These are phyloP conservation scores for Suillus plorans DNA, from an alignment of 768 basidiomycete species.

Conservation along the genomic window DNA sequence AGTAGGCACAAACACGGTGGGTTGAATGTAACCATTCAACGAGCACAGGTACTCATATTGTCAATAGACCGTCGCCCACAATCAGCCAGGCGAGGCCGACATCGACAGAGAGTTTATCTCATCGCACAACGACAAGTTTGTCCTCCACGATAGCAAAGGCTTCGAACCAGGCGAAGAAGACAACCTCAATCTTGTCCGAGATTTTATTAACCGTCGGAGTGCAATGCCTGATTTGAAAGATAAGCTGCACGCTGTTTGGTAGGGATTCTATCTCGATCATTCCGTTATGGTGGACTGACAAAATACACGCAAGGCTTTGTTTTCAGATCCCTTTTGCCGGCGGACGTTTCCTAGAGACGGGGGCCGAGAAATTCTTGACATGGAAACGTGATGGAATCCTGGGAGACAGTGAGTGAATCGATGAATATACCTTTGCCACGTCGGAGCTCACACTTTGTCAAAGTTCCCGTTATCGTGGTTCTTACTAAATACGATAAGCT, in stretches of 20 bases:
- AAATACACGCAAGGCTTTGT: neutral
- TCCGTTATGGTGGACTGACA: neutral
- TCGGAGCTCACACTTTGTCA: too few species aligned
- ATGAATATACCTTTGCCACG: neutral
- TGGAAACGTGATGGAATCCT: neutral
- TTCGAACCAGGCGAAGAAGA: too few species aligned
- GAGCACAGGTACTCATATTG: neutral
- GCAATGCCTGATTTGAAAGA: neutral
- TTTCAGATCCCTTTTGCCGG: neutral
- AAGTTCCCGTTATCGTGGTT: constrained; percentile 3
- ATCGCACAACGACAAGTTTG: neutral
- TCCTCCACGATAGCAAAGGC: too few species aligned
- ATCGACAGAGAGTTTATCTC: constrained; percentile 12
- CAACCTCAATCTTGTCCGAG: neutral
- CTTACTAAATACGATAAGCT: constrained; percentile 7
- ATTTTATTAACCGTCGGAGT: constrained; percentile 11
- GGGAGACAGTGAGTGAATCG: constrained; percentile 5
- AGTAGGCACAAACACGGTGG: neutral
- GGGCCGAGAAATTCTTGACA: neutral
- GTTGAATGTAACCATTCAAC: neutral
- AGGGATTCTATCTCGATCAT: neutral
- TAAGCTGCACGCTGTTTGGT: constrained; percentile 18
- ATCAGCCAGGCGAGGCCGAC: constrained; percentile 8
- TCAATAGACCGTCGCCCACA: neutral
- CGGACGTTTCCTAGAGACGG: neutral